Evolutionary conservation across 768 basidiomycete species (phyloP), one percentile per base, ranked within the genome.

Genomic region (Tricholomella constricta): DNA sequence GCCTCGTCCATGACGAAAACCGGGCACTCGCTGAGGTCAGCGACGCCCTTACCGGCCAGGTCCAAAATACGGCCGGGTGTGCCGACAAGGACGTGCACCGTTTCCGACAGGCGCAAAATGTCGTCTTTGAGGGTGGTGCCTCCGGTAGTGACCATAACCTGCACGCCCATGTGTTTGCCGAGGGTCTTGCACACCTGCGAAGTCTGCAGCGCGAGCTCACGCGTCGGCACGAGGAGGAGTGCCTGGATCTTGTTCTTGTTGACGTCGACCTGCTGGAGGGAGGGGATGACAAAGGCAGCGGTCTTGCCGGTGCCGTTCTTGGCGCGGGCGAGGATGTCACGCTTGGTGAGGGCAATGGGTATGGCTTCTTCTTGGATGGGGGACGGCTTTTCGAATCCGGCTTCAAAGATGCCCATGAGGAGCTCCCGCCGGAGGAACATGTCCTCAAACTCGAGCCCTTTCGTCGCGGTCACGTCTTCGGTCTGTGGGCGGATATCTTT

Each of bases 1-100:
- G 96, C 96, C 74, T 99, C 96, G 71, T 99, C 96, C 96, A 99
- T 99, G 61, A 98, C 94, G 65, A 98, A 99, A 49, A 96, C 91
- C 2, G 89, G 87, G 72, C 96, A 98, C 66, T 92, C 88, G 73
- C 84, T 89, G 59, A 99, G 80, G 73, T 98, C 94, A 25, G 96
- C 96, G 34, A 99, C 89, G 58, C 74, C 83, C 75, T 98, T 98
- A 62, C 94, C 89, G 5, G 91, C 89, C 47, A 99, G 75, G 77
- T 99, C 96, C 48, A 99, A 78, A 63, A 99, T 94, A 64, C 96
- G 84, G 23, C 96, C 96, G 14, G 96, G 96, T 2, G 96, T 99
- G 47, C 96, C 96, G 56, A 98, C 96, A 45, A 99, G 88, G 46
- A 99, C 89, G 69, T 99, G 96, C 2, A 99, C 96, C 5, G 82